Conservation (phyloP, 1,284 basidiomycete genomes). For the Microbotryomycetes sp. region DNA sequence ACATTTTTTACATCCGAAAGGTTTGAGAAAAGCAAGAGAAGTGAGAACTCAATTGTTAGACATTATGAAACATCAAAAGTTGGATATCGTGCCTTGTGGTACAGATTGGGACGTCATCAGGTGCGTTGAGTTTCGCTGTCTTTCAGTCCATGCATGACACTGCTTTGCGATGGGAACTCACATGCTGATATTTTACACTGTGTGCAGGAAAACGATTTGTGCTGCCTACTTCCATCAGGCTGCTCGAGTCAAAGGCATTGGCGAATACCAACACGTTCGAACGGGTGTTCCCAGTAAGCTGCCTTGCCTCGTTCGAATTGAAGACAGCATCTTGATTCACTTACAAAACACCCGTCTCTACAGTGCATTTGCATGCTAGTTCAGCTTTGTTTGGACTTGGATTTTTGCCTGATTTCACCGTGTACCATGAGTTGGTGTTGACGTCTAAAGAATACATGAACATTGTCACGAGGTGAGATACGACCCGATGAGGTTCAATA, state of each 20-base stretch:
- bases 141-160: not conserved
- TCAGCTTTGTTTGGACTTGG: constrained; percentile 93
- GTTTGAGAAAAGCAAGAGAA: constrained; percentile 89
- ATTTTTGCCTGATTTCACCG: constrained; percentile 86
- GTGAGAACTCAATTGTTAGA: constrained; percentile 95
- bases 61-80: constrained; percentile 97
- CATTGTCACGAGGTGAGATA: constrained; percentile 61
- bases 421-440: constrained; percentile 88
- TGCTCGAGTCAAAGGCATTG: constrained; percentile 94
- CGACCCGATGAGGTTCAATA: constrained; percentile 46
- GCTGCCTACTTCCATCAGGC: constrained; percentile 99
- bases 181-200: constrained; percentile 27
- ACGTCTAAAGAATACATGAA: constrained; percentile 95
- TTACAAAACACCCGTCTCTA: too few species aligned
- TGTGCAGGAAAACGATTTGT: constrained; percentile 82
- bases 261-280: constrained; percentile 95
- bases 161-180: too few species aligned
- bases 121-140: constrained; percentile 45
- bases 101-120: constrained; percentile 93
- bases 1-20: constrained; percentile 94
- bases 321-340: constrained; percentile 5
- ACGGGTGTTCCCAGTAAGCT: constrained; percentile 56
- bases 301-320: not conserved
- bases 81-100: constrained; percentile 79
- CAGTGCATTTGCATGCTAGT: constrained; percentile 83